phyloP scores from a whole-genome alignment of 257 asterid genomes.

The Fraxinus anomala region DNA sequence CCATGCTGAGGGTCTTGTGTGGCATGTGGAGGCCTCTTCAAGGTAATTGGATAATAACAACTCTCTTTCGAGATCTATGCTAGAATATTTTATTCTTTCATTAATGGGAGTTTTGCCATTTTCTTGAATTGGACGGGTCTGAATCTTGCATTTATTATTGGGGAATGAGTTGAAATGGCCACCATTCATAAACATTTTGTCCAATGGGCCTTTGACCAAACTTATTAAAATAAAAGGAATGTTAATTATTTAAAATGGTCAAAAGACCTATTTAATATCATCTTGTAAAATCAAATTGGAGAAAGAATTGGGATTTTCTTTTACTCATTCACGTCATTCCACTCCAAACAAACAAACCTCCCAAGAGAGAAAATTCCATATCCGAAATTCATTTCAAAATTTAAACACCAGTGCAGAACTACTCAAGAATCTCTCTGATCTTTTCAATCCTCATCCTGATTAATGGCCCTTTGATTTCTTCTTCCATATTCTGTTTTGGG shows the following conservation, averaged over 20 bases:
- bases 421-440: background rate
- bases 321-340: too few species aligned
- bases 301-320: too few species aligned
- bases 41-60: conserved; percentile 41
- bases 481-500: background rate
- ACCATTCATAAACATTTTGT: too few species aligned
- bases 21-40: conserved; percentile 64
- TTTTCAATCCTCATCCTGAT: background rate
- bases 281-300: too few species aligned
- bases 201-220: too few species aligned
- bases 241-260: too few species aligned
- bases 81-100: background rate
- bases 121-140: background rate
- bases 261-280: too few species aligned
- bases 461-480: background rate
- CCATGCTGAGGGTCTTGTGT: conserved; percentile 40
- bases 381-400: background rate
- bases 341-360: too few species aligned
- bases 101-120: background rate
- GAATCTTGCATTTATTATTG: background rate
- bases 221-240: too few species aligned
- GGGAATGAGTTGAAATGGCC: too few species aligned
- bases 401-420: background rate
- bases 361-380: conserved; percentile 8
- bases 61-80: background rate